phyloP scores from a whole-genome alignment of 352 stramenopile species.

The Blastocystis hominis region DNA sequence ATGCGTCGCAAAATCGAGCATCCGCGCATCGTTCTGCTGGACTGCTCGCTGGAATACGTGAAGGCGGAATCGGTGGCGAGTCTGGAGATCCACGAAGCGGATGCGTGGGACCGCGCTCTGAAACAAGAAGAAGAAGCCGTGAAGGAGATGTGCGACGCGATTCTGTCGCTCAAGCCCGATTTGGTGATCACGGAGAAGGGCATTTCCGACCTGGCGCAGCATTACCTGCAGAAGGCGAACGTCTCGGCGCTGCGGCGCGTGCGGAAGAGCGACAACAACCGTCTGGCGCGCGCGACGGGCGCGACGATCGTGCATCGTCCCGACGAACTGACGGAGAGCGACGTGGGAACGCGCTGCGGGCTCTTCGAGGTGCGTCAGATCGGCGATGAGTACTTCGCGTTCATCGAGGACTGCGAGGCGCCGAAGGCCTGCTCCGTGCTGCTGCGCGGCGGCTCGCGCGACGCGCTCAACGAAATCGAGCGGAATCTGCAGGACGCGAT shows the following conservation, averaged over 20 bases:
- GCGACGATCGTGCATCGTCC: constrained; percentile 92
- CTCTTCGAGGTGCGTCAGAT: constrained; percentile 92
- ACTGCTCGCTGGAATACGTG: constrained; percentile 99
- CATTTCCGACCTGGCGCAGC: constrained; percentile 94
- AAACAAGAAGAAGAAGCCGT: constrained; percentile 99
- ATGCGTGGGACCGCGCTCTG: constrained; percentile 95
- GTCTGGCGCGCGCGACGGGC: constrained; percentile 84
- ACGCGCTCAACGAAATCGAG: constrained; percentile 99
- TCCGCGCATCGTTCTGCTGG: constrained; percentile 90
- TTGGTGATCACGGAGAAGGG: constrained; percentile 99
- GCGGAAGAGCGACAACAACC: constrained; percentile 99
- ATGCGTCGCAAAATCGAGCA: constrained; percentile 96
- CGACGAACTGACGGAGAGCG: constrained; percentile 93
- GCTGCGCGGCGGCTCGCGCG: constrained; percentile 91
- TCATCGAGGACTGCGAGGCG: constrained; percentile 94
- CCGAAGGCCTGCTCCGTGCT: constrained; percentile 95
- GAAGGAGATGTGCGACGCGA: constrained; percentile 88
- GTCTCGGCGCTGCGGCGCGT: constrained; percentile 94
- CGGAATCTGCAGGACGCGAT: no score
- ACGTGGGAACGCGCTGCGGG: constrained; percentile 94
- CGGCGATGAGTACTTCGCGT: constrained; percentile 92
- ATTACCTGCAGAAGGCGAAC: constrained; percentile 96
- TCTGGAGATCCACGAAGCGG: constrained; percentile 94
- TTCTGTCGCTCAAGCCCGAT: no score
- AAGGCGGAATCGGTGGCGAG: constrained; percentile 93